A percentile compares a stretch with the other conserved stretches of the same genome.
Evolutionary conservation across 2,329 filamentous ascomycete species (phyloP).

Genomic region (Sphaceloma murrayae): DNA sequence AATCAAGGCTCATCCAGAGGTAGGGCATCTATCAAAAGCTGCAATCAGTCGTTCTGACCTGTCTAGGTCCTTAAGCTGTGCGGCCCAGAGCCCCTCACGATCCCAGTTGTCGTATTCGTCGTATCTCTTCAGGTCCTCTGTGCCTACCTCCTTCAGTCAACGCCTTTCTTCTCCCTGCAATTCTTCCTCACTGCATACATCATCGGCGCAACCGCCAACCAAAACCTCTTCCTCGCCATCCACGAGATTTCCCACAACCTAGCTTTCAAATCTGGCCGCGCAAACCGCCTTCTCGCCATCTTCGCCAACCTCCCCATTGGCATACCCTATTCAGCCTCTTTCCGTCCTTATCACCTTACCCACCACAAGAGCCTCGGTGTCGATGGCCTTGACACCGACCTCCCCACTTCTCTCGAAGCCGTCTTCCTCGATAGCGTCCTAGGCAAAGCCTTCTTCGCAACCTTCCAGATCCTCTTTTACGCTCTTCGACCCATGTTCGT

Average conservation of each 20-base stretch:
- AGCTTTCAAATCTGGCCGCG: constrained; percentile 70
- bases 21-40: constrained; percentile 32
- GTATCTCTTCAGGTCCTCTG: constrained; percentile 71
- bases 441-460: constrained; percentile 97
- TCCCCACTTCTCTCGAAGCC: constrained; percentile 85
- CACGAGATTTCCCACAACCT: constrained; percentile 98
- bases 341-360: constrained; percentile 95
- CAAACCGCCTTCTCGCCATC: constrained; percentile 80
- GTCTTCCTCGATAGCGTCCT: constrained; percentile 88
- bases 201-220: constrained; percentile 88
- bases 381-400: constrained; percentile 88
- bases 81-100: constrained; percentile 88
- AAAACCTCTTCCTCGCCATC: constrained; percentile 96
- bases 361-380: constrained; percentile 98
- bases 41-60: constrained; percentile 6
- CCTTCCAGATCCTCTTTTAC: constrained; percentile 99
- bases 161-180: constrained; percentile 68
- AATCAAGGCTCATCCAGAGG: constrained; percentile 96
- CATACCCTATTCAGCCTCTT: constrained; percentile 90
- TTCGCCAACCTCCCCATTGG: constrained; percentile 94
- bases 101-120: constrained; percentile 79
- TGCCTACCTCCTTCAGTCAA: constrained; percentile 67
- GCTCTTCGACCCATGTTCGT: constrained; percentile 91
- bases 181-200: constrained; percentile 86
- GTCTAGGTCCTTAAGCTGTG: constrained; percentile 86